These are phyloP conservation scores for Rhododendron vialii DNA, from an alignment of 148 eudicot species.

Conservation along the genomic window DNA sequence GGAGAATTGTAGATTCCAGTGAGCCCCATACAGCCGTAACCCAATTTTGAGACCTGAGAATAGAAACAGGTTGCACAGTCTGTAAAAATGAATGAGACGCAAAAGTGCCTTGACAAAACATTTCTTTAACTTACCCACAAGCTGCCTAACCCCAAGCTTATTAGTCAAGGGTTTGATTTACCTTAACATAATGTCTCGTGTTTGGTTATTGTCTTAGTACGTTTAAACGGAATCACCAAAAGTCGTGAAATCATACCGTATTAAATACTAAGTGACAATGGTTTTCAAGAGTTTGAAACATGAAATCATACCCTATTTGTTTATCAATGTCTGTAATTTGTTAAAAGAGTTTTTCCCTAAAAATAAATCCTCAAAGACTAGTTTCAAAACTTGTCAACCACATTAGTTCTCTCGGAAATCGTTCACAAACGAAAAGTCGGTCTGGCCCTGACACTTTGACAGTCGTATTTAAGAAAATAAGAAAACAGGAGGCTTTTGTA, in stretches of 20 bases:
- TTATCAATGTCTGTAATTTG: no score
- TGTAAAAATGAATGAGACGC: background rate
- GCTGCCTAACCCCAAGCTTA: background rate
- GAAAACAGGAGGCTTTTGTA: background rate
- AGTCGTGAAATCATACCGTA: no score
- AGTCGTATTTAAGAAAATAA: no score
- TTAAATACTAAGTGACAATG: no score
- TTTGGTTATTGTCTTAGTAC: background rate
- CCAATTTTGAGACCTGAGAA: slow-evolving; percentile 54
- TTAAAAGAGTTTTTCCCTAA: background rate
- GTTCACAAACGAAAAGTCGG: background rate
- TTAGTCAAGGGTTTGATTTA: background rate
- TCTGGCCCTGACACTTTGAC: background rate
- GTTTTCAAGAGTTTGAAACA: no score
- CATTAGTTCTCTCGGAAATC: background rate
- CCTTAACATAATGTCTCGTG: background rate
- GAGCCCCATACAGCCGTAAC: slow-evolving; percentile 59
- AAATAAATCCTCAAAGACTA: no score
- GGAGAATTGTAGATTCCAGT: slow-evolving; percentile 47
- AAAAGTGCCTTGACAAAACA: background rate
- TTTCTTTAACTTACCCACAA: background rate
- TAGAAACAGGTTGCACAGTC: background rate
- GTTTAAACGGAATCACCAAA: no score
- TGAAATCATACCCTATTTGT: no score
- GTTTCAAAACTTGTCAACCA: background rate